Evolutionary conservation across 169 alveolate species (phyloP), one percentile per base, ranked within the genome.

Genomic region (Cardiosporidium cionae): DNA sequence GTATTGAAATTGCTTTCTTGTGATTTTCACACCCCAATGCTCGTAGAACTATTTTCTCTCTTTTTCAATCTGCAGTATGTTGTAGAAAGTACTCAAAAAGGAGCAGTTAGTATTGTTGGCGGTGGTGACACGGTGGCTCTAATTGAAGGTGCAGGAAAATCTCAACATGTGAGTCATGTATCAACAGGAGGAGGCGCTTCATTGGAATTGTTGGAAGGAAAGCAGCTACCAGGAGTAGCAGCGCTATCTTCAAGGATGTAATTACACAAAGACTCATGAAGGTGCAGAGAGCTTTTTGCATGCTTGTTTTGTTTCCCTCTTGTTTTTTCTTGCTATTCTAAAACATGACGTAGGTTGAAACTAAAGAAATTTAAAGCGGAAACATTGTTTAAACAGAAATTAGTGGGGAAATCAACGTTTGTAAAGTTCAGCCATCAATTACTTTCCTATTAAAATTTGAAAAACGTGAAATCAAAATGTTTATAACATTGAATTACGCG

Each of bases 141-240:
- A 58, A 96, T 96, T 0, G 94, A 90, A 78, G 84, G 86, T 37
- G 85, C 89, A 36, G 94, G 94, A 58, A 84, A 90, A 44, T 86
- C 92, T 34, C 72, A 82, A 32, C 78, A 87, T 76, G 89, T 97
- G 77, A 92, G 97, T 54, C 99, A 96, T 72, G 97, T 96, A 23
- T 91, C 97, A 68, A 97, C 99, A 6, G 99, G 99, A 9, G 99
- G 99, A 25, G 99, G 99, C 16, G 99, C 99, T 3, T 94, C 98
- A 2, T 87, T 97, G 31, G 99, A 96, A 82, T 89, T 97, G 7
- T 66, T 97, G 64, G 99, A 97, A 83, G 99, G 99, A 69, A 96
- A 96, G 79, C 92, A 82, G 68, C 93, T 96, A 3, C 99, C 99
- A 1, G 99, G 99, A 28, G 97, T 94, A 29, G 89, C 78, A 4